These are phyloP conservation scores for Fragaria nilgerrensis DNA, from an alignment of 306 rosid genomes.

Conservation along the genomic window DNA sequence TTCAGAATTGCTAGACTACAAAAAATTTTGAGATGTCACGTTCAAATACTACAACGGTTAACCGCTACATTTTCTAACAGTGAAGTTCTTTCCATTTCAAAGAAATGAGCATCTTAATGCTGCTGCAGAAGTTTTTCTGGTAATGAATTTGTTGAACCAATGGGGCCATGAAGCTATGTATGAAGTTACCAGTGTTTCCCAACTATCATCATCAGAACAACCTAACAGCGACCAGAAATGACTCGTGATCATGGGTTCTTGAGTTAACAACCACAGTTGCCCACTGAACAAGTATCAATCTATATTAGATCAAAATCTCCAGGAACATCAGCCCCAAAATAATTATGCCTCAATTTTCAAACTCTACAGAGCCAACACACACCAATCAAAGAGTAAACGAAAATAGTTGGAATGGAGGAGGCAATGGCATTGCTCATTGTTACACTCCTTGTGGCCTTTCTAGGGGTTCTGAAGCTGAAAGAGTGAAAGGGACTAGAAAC, in stretches of 20 bases:
- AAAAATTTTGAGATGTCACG: not conserved
- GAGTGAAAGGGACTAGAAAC: conserved; percentile 1
- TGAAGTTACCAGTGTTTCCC: conserved; percentile 12
- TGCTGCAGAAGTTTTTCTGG: not conserved
- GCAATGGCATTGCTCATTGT: conserved; percentile 17
- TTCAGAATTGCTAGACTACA: not conserved
- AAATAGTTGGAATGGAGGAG: conserved; percentile 24
- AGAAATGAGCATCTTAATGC: not conserved
- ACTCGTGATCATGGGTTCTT: not conserved
- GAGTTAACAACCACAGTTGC: not conserved
- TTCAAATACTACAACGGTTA: not conserved
- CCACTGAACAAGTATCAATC: not conserved
- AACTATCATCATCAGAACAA: conserved; percentile 10
- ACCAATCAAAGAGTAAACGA: not conserved
- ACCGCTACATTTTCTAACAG: not conserved
- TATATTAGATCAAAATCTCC: conserved; percentile 1
- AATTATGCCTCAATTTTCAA: conserved; percentile 1
- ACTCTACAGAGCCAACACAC: conserved; percentile 8
- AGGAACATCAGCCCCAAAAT: not conserved
- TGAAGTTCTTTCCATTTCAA: not conserved
- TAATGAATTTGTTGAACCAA: conserved; percentile 8
- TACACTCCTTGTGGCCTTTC: conserved; percentile 16
- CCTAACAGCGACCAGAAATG: not conserved
- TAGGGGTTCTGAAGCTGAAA: conserved; percentile 28
- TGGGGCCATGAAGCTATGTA: conserved; percentile 10